Evolutionary conservation across 2,329 filamentous ascomycete genomes (phyloP), one percentile per base, ranked within the genome.

Genomic region (Monosporascus sp.): DNA sequence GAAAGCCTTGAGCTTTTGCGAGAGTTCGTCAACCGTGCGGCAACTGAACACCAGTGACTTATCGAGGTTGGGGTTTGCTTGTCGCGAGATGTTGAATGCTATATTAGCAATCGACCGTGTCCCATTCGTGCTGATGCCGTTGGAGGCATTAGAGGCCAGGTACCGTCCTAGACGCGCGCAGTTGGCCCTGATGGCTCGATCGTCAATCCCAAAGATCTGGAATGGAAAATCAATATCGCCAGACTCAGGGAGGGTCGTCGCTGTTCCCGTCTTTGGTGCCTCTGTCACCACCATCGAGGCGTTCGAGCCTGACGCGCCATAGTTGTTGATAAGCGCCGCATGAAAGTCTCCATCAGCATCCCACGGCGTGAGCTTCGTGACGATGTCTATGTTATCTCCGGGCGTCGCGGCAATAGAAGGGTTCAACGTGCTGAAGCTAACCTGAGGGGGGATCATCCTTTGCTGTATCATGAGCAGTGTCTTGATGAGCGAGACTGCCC

Each of bases 291-390:
- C 31, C 54, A 65, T 51, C 5, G 60, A 56, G 0, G 63, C 57
- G 37, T 68, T 70, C 15, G 57, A 65, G 0, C 67, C 70, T 5
- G 58, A 61, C 0, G 70, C 70, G 1, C 70, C 70, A 51, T 72
- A 72, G 54, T 67, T 72, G 54, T 72, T 72, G 51, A 71, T 60
- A 5, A 64, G 51, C 0, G 64, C 60, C 0, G 48, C 57, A 37
- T 44, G 56, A n/a, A 49, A 54, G 1, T 54, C 42, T 24, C 24
- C 24, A 24, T 5, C 24, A 2, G 22, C 51, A 1, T 62, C 44
- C 68, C 65, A 69, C 1, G 58, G 50, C 14, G 51, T 50, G 24
- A 24, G 24, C 24, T 24, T 24, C 24, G 24, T 24, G 3, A 24
- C 24, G 24, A 24, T 24, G 24, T 24, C 24, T 24, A 24, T 24